These are phyloP conservation scores for Zasmidium cellare DNA, from an alignment of 2,329 filamentous ascomycete species.

Conservation along the genomic window DNA sequence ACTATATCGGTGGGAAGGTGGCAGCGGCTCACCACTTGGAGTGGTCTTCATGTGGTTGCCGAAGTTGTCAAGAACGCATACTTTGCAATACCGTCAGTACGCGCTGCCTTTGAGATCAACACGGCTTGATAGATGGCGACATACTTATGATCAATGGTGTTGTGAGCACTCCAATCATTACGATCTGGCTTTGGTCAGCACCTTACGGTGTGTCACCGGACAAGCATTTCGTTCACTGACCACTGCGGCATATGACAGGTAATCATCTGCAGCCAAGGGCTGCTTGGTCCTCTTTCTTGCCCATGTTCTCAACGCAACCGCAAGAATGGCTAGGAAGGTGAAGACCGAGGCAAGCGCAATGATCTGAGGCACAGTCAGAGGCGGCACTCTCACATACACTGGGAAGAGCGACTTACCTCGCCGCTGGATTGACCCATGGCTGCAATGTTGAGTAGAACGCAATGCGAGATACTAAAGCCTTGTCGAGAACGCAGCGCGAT, in stretches of 20 bases:
- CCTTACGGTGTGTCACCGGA: neutral
- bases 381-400: neutral
- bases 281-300: neutral
- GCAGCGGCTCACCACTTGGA: neutral
- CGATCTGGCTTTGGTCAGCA: neutral
- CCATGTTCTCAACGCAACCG: neutral
- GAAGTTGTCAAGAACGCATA: neutral
- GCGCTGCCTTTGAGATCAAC: no score
- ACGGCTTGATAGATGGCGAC: no score
- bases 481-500: neutral
- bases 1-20: neutral
- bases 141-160: neutral
- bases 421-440: neutral
- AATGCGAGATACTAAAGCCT: neutral
- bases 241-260: neutral
- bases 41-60: neutral
- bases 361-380: neutral
- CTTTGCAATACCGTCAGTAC: neutral
- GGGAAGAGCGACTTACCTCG: neutral
- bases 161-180: neutral
- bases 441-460: neutral
- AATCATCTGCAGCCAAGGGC: neutral
- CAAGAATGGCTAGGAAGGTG: neutral
- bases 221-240: neutral
- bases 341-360: neutral